These are phyloP conservation scores for Somion occarium DNA, from an alignment of 1,284 basidiomycete genomes.

Conservation along the genomic window DNA sequence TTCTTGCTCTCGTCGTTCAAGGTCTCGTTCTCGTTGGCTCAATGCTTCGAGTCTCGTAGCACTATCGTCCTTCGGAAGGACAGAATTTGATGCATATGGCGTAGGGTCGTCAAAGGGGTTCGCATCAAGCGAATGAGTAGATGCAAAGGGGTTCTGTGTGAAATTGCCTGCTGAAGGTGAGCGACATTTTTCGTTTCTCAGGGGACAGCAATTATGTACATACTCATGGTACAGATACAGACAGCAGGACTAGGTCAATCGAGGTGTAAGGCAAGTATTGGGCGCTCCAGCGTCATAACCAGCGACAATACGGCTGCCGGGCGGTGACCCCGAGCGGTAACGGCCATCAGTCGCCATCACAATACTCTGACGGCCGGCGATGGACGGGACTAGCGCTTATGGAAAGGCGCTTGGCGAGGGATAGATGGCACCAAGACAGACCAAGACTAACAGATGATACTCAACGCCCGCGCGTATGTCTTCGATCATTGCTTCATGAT, in stretches of 20 bases:
- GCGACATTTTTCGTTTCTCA: neutral
- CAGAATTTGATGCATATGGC: slow-evolving; percentile 18
- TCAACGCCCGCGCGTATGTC: too few relatives aligned
- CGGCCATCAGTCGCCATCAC: neutral
- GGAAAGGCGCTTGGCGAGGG: too few relatives aligned
- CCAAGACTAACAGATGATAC: too few relatives aligned
- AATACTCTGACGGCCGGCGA: neutral
- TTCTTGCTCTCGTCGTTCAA: slow-evolving; percentile 75
- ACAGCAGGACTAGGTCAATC: neutral
- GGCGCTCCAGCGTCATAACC: neutral
- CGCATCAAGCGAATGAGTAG: slow-evolving; percentile 74
- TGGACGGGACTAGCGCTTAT: too few relatives aligned
- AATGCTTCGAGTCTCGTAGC: slow-evolving; percentile 55
- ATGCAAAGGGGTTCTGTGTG: slow-evolving; percentile 75
- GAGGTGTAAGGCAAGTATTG: neutral
- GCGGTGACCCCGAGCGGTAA: neutral
- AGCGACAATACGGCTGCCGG: neutral
- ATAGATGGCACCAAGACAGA: too few relatives aligned
- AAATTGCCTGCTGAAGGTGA: slow-evolving; percentile 29
- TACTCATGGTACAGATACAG: slow-evolving; percentile 8
- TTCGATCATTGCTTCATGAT: too few relatives aligned
- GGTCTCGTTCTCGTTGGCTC: slow-evolving; percentile 69
- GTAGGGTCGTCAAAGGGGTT: slow-evolving; percentile 81
- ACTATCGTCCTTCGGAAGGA: slow-evolving; percentile 30
- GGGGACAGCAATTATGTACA: neutral